Base-by-base conservation (phyloP, 2,329 filamentous ascomycete species). In the Nigrospora oryzae region DNA sequence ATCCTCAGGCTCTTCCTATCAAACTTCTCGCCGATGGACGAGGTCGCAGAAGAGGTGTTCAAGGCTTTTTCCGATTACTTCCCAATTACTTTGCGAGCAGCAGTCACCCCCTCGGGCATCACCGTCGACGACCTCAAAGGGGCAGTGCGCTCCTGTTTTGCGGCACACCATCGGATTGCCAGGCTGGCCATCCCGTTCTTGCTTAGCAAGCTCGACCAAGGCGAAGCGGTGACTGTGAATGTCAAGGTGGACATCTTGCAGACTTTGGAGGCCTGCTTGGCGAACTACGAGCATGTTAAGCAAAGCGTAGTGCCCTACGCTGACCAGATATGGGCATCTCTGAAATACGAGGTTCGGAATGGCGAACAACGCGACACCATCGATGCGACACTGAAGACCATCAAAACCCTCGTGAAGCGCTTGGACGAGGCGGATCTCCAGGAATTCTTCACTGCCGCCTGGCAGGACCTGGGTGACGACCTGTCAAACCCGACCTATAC, bases 261-360 rank as follows among this genome's bases (percentile, higher is more conserved):
- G 46, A 81, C 77, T 0, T 67, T 80, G 33, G 67, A 71, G 40
- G 72, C 74, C 5, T 81, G 75, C 46, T 53, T 80, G 15, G 65
- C 68, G 12, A 56, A 67, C 28, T 81, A 79, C 47, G 58, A 65
- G 1, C 60, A 72, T 35, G 64, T 71, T 0, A 61, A 69, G 32
- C 62, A 70, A 44, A 73, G 67, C 10, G 56, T 80, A 13, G 63
- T 63, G 2, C 75, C 77, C 0, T 70, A 73, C 40, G 62, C 68
- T 15, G 64, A 70, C 41, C 67, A 71, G 38, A 70, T 79, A 39
- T 81, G 77, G 77, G 65, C 67, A 30, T 76, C 75, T n/a, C 69
- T 81, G 39, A 81, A 81, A 55, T 81, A 79, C 48, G 77, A 81
- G 50, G 77, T 81, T 12, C 73, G 77, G 32, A 79, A 81, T 44